Base-by-base conservation (phyloP, 305 asterid genomes). In the Fraxinus sp. region DNA sequence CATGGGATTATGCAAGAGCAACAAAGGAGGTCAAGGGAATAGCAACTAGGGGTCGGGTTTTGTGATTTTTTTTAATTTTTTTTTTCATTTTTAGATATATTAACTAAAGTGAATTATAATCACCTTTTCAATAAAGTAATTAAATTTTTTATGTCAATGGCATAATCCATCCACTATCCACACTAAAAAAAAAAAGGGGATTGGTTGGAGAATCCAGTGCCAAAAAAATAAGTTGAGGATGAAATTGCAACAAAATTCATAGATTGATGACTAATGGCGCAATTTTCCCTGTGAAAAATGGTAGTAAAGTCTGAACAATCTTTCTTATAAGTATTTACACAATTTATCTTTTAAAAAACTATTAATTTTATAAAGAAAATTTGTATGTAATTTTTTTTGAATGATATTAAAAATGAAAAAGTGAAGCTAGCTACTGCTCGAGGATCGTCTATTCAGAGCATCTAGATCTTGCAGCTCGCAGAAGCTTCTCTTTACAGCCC, bases 401-500 rank as follows among this genome's bases (percentile, higher is more conserved):
- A 74, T 77, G 79, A 13, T 52, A 52, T 57, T 46, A 46, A 55
- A 55, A 49, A 83, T 46, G 72, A 30, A 72, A 88, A 88, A 83
- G 84, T 57, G 86, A 82, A 57, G 59, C 59, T 13, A 13, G 82
- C 85, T 33, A 73, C 81, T 77, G 82, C 79, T 79, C 81, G 74
- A 39, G 75, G 36, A 66, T 66, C 73, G 75, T 24, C 36, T 36
- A 9, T 33, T 24, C 28, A 73, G 73, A 86, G 89, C 85, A 83
- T 86, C 86, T 73, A 87, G 89, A 88, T 89, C 91, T 89, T 85
- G 91, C 87, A 85, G 81, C 81, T 46, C 79, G 70, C 75, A 43
- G 85, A 89, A 86, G 89, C 88, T 87, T 86, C 91, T 83, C 85
- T 85, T 83, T 83, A 86, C 88, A 84, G 79, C 36, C 32, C 1